Base-by-base conservation (phyloP, 1,284 basidiomycete species). In the Pseudozyma flocculosa region DNA sequence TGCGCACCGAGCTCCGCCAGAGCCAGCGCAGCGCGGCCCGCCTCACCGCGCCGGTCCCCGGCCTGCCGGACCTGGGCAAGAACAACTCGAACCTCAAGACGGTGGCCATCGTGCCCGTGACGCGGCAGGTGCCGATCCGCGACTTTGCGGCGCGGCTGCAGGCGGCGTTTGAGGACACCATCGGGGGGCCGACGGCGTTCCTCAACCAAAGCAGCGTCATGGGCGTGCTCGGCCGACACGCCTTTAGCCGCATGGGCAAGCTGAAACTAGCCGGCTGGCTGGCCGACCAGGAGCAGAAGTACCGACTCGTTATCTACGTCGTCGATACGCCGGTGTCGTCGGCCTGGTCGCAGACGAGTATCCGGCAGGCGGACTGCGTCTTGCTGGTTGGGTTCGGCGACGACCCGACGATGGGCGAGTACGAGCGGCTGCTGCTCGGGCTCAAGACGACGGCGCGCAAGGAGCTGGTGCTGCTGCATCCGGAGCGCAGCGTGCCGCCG, bases 381-480 rank as follows among this genome's bases (percentile, higher is more conserved):
- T 87, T 99, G 83, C 85, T 98, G 19, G 88, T 98, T 32, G 92
- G 92, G n/a, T 75, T 79, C 44, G 82, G 80, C 13, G 90, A 94
- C 63, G 92, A 96, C 78, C 89, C 90, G 0, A 72, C 79, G 19
- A 82, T 91, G 18, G 92, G 92, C 22, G 92, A 96, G 80, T 94
- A 91, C 73, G 94, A 98, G 78, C 85, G 93, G 46, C 81, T 98
- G 13, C 65, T 83, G 9, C 80, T 98, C 42, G 84, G 92, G 7
- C 87, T 91, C 85, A 98, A 98, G 82, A 97, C 92, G 1, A 98
- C 93, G 0, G 94, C 95, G 17, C 82, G 95, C 58, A 98, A 98
- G 79, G 94, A 99, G 78, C 85, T 99, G 26, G 87, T 99, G 4
- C 82, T 99, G 10, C 82, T 99, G 11, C 94, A 99, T 75, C 87